A percentile compares a stretch with the other conserved stretches of the same genome.
Conservation (phyloP, 108 stramenopile genomes). For the Cyclotella sp. region DNA sequence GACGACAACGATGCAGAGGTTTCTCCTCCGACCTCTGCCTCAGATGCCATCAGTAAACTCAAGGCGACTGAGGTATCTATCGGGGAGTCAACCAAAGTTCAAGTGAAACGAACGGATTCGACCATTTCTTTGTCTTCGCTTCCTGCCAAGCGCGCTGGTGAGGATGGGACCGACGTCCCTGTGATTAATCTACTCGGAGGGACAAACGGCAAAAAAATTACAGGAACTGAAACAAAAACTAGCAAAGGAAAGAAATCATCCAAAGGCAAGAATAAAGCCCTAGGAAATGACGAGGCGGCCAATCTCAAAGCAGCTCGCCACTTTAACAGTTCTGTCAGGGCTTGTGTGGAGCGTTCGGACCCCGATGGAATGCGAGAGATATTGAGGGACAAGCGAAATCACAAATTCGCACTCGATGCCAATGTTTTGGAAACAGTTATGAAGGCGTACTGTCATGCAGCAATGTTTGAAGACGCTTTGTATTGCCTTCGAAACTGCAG, state of each 20-base stretch:
- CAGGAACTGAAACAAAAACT: slow-evolving; percentile 39
- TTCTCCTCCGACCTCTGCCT: slow-evolving; percentile 45
- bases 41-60: slow-evolving; percentile 72
- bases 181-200: slow-evolving; percentile 51
- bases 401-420: slow-evolving; percentile 80
- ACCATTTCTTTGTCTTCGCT: slow-evolving; percentile 28
- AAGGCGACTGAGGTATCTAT: slow-evolving; percentile 85
- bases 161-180: slow-evolving; percentile 27
- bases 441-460: slow-evolving; percentile 91
- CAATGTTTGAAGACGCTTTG: slow-evolving; percentile 92
- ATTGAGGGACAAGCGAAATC: slow-evolving; percentile 75
- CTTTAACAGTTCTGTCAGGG: slow-evolving; percentile 79
- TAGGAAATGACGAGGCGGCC: slow-evolving; percentile 70
- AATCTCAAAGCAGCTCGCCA: slow-evolving; percentile 73
- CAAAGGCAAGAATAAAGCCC: slow-evolving; percentile 67
- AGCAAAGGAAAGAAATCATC: slow-evolving; percentile 35
- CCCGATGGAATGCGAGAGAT: slow-evolving; percentile 75
- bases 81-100: slow-evolving; percentile 69
- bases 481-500: slow-evolving; percentile 88
- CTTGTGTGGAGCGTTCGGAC: slow-evolving; percentile 81
- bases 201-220: slow-evolving; percentile 31
- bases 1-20: slow-evolving; percentile 2
- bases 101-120: slow-evolving; percentile 64
- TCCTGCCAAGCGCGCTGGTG: slow-evolving; percentile 8
- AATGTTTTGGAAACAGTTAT: slow-evolving; percentile 85